Percentiles rank a stretch among this genome's conserved stretches.
These are phyloP conservation scores for Cadophora gregata DNA, from an alignment of 2,329 filamentous ascomycete genomes.

Conservation along the genomic window DNA sequence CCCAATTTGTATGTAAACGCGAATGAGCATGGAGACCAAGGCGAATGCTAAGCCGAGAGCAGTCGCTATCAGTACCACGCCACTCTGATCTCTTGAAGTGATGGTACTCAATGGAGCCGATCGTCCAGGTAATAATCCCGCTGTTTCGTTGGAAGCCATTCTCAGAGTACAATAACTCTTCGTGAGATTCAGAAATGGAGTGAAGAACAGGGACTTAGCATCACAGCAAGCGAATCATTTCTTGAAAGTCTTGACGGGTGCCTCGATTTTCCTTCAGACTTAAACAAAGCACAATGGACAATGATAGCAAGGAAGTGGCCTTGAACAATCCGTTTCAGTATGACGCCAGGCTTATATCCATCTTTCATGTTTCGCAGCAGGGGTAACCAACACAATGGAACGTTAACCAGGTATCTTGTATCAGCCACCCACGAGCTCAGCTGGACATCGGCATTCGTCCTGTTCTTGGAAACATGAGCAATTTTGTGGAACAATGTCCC, in stretches of 20 bases:
- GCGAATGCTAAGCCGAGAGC: conserved; percentile 48
- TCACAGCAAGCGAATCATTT: background rate
- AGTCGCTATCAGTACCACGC: conserved; percentile 49
- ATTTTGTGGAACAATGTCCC: background rate
- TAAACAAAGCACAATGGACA: too few relatives aligned
- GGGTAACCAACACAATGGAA: background rate
- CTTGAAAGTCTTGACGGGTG: too few relatives aligned
- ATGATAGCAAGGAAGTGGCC: too few relatives aligned
- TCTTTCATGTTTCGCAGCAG: background rate
- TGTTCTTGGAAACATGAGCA: background rate
- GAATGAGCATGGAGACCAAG: conserved; percentile 48
- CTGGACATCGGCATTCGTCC: background rate
- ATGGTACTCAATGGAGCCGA: conserved; percentile 18
- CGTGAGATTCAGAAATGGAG: background rate
- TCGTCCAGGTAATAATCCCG: conserved; percentile 16
- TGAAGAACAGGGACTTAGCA: background rate
- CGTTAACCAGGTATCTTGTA: background rate
- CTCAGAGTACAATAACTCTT: background rate
- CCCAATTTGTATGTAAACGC: conserved; percentile 48
- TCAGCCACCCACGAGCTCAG: background rate
- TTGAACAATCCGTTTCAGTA: background rate
- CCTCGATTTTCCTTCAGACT: too few relatives aligned
- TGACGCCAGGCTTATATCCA: background rate
- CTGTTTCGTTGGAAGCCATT: conserved; percentile 21
- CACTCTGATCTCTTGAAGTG: conserved; percentile 46